Evolutionary conservation across 371 early-diverging fungal genomes (phyloP), one percentile per base, ranked within the genome.

Genomic region (Circinella umbellata): DNA sequence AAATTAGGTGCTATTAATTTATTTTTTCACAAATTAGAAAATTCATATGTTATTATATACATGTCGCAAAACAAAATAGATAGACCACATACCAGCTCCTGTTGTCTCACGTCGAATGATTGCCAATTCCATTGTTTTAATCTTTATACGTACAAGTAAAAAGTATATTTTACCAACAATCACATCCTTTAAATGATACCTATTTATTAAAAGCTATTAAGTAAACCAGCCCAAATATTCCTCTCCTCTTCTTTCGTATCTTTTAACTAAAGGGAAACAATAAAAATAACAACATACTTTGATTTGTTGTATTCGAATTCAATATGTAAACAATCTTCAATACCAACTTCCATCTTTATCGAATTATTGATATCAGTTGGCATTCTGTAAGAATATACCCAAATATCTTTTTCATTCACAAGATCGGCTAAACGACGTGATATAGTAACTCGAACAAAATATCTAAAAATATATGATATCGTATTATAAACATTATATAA

Each of bases 151-250:
- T n/a, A 99, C 99, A 42, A 99, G 86, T 62, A 98, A 80, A 80
- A 99, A 99, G 84, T 97, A 97, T 72, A 99, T 98, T 76, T 97
- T 98, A 68, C 99, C 99, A 20, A 98, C 97, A 76, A 99, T 99
- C 4, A 98, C 98, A 76, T 98, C 99, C 73, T 96, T 94, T 61
- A 99, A 82, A 76, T 97, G 95, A 80, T 98, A 98, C 70, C 83
- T 86, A 38, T 55, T 34, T 14, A 38, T 11, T 11, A 63, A 47
- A 14, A 63, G n/a, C 36, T 37, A 3, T 35, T 17, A 55, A 37
- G 17, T 18, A 63, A 39, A 38, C 13, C 10, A n/a, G 9, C 36
- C 35, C 14, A 5, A 27, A 1, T 27, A 27, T 27, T 27, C 27
- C 27, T 27, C 27, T 27, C 27, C 27, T 27, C 27, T 27, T 27